Base-by-base conservation (phyloP, 257 asterid genomes). In the Solanum pennellii region DNA sequence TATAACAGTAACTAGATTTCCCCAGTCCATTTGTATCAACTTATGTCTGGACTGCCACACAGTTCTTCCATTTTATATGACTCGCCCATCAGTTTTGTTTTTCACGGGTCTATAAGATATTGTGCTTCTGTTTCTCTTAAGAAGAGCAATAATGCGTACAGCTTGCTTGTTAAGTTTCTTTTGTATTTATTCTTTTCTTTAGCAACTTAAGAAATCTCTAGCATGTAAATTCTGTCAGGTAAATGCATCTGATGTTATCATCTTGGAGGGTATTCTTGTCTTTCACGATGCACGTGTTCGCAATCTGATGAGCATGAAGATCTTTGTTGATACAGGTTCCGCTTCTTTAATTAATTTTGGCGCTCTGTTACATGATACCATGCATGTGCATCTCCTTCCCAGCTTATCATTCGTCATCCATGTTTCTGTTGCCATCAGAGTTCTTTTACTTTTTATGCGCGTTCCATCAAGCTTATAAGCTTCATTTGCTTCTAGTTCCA, bases 231-330 rank as follows among this genome's bases (percentile, higher is more conserved):
- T 79, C 71, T 87, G 5, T 42, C 87, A 97, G 99, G 99, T 97
- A 77, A 97, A 97, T 93, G 98, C 99, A 79, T 96, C 98, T 80
- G 98, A 97, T 89, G 99, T 97, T 68, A 97, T 97, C 91, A 97
- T 97, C 87, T 90, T 97, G 89, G 99, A 97, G 91, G 99, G 99
- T 66, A 97, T 97, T 92, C 98, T 97, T 49, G 98, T 97, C 87
- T 97, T 97, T 90, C 99, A 97, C 84, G 99, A 97, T 82, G 96
- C 89, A 73, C 93, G 97, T 74, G 99, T 97, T 60, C 98, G 99
- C 44, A 94, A 93, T 91, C 92, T 96, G 89, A 97, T 97, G 99
- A 97, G 92, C 88, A 96, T 97, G 99, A 97, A 97, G 95, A 93
- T 97, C 89, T 97, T 97, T 90, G 99, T 97, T 87, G 99, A 97